phyloP scores from a whole-genome alignment of 805 yeast genomes.

The Monosporozyma siamensis region DNA sequence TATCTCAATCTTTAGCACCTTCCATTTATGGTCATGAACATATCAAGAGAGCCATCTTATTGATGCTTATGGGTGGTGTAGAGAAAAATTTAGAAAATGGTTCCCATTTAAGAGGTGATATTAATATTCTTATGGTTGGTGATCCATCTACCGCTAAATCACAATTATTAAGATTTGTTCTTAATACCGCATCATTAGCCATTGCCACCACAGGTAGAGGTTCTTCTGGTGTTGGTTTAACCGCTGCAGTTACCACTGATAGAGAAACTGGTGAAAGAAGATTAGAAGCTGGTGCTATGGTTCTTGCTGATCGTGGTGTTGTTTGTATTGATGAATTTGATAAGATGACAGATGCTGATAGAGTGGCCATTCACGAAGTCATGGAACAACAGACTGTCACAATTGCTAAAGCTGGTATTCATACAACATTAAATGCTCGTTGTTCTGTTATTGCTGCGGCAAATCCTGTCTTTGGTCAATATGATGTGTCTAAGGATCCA shows the following conservation, averaged over 20 bases:
- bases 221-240: slow-evolving; percentile 98
- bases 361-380: slow-evolving; percentile 98
- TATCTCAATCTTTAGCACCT: slow-evolving; percentile 87
- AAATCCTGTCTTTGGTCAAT: slow-evolving; percentile 93
- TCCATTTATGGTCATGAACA: slow-evolving; percentile 89
- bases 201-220: slow-evolving; percentile 99
- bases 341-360: slow-evolving; percentile 92
- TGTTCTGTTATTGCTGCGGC: slow-evolving; percentile 98
- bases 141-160: slow-evolving; percentile 98
- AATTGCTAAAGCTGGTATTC: slow-evolving; percentile 96
- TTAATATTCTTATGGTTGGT: slow-evolving; percentile 92
- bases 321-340: slow-evolving; percentile 99
- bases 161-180: slow-evolving; percentile 85
- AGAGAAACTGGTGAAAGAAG: slow-evolving; percentile 95
- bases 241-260: slow-evolving; percentile 96
- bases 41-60: slow-evolving; percentile 81
- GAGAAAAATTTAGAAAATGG: slow-evolving; percentile 93
- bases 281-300: slow-evolving; percentile 99
- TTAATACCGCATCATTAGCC: slow-evolving; percentile 90
- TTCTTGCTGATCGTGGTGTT: slow-evolving; percentile 90
- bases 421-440: slow-evolving; percentile 90
- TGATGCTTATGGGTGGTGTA: slow-evolving; percentile 88
- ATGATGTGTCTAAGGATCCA: slow-evolving; percentile 91
- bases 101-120: slow-evolving; percentile 95
- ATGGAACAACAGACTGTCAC: slow-evolving; percentile 99